Base-by-base conservation (phyloP, 2,329 filamentous ascomycete genomes). In the Furcasterigmium sp. region DNA sequence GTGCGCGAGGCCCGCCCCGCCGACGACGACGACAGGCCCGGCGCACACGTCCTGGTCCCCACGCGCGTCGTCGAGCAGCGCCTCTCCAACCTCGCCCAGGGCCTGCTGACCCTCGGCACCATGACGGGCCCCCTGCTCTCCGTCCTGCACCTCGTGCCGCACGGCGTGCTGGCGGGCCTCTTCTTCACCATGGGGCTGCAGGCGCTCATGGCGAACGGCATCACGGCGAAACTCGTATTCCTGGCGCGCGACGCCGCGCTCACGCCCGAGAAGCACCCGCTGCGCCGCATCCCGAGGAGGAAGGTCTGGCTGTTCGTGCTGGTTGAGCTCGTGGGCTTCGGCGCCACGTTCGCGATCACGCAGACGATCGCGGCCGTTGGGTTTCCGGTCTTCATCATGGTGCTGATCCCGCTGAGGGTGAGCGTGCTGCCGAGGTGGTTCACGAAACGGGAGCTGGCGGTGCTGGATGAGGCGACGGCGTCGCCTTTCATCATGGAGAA, bases 181-280 rank as follows among this genome's bases (percentile, higher is more conserved):
- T 91, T 91, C 71, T 91, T 91, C 64, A 78, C 89, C 58, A 91
- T 91, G 87, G 87, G 86, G 34, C 73, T 87, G 47, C 84, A 91
- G 64, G 86, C 86, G 3, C 77, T 91, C 25, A 76, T 82, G 56
- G 82, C 68, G 19, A 91, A 91, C 57, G 86, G 86, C 18, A 87
- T 91, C 57, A 91, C 85, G 0, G 67, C 74, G 47, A 91, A 91
- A 62, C 59, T 91, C 8, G 59, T 88, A 18, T 91, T 87, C 60
- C 72, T 91, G 2, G 64, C 71, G 2, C 76, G 80, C 49, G 87
- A 91, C 62, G 67, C 61, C 38, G 59, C 70, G 5, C 69, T 90
- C n/a, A 87, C 83, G 0, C 69, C 75, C 3, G 56, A 69, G 0
- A 65, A 65, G 1, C 75, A 84, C 49, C 83, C 84, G 0, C 69